Base-by-base conservation (phyloP, 495 filamentous ascomycete species). In the Cenococcum geophilum region DNA sequence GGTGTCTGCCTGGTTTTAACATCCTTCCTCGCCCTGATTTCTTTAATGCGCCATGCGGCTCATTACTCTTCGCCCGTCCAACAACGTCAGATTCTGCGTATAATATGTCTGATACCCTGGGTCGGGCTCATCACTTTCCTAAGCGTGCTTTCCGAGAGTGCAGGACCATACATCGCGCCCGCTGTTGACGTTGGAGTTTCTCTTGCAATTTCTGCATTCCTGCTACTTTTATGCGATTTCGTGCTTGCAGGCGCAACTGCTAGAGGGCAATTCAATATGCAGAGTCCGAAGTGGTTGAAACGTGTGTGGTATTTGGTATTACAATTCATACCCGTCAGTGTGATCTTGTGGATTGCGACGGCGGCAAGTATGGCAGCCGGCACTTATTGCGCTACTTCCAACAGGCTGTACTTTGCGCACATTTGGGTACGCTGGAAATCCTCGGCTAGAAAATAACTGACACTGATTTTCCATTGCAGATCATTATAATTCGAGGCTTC, bases 251-350 rank as follows among this genome's bases (percentile, higher is more conserved):
- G 55, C 5, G 55, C 59, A 2, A 14, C 21, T 1, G 53, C 40
- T 27, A 53, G 53, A 6, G 58, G 59, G 6, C 27, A 32, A 32
- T 32, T 9, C 58, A 61, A 25, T 62, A 55, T 23, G 14, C 55
- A 6, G 5, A 62, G 59, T 49, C 64, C 64, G 16, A 14, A 22
- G 36, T 66, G 64, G 64, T 40, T 66, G 42, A 66, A 62, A 32
- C 27, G 27, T 2, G 27, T 32, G 0, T 63, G 65, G 52, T 55
- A 70, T 37, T 16, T 48, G 16, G 68, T 68, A 5, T 63, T 72
- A 45, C 70, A 72, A 51, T 72, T 68, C 55, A 69, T 69, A 8
- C 63, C 69, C 27, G 51, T 64, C 1, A 61, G 59, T 48, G 34
- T 67, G 48, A 57, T 70, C 35, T 1, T 72, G 57, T 62, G 65